These are phyloP conservation scores for Cryphonectria parasitica DNA, from an alignment of 2,329 filamentous ascomycete species.

Conservation along the genomic window DNA sequence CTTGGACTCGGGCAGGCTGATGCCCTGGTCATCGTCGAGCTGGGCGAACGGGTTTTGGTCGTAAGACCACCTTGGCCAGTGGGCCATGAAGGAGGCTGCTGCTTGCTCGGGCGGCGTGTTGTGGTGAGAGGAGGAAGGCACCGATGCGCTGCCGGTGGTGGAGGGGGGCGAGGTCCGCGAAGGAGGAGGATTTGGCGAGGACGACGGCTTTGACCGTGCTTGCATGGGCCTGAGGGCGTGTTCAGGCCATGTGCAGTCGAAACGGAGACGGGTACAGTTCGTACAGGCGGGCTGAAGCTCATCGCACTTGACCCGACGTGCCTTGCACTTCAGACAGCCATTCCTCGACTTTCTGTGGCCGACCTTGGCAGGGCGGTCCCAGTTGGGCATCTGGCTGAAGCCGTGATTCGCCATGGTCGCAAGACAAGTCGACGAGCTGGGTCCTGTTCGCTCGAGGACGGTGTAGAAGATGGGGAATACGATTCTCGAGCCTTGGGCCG, in stretches of 20 bases:
- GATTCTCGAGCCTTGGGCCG: no score
- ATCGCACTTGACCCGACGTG: conserved; percentile 38
- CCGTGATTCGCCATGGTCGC: background rate
- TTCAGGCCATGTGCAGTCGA: conserved; percentile 33
- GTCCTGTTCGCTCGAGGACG: no score
- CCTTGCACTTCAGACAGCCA: conserved; percentile 38
- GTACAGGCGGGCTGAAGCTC: conserved; percentile 34
- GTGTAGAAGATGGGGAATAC: no score
- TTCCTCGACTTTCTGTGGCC: conserved; percentile 40
- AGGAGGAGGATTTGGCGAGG: conserved; percentile 13
- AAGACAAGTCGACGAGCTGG: no score
- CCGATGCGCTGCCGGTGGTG: conserved; percentile 8
- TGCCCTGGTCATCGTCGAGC: conserved; percentile 18
- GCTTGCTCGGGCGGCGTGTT: conserved; percentile 15
- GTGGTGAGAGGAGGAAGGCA: conserved; percentile 3
- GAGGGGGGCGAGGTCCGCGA: conserved; percentile 8
- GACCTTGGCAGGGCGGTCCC: conserved; percentile 32
- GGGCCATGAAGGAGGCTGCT: conserved; percentile 8
- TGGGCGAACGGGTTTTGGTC: conserved; percentile 21
- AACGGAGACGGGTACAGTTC: conserved; percentile 34
- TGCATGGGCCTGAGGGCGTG: background rate
- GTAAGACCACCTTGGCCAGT: conserved; percentile 21
- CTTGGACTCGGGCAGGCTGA: conserved; percentile 33
- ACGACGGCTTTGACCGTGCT: conserved; percentile 5
- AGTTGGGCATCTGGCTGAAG: background rate